Evolutionary conservation across 257 asterid genomes (phyloP), one percentile per base, ranked within the genome.

Genomic region (Nicotiana paniculata): DNA sequence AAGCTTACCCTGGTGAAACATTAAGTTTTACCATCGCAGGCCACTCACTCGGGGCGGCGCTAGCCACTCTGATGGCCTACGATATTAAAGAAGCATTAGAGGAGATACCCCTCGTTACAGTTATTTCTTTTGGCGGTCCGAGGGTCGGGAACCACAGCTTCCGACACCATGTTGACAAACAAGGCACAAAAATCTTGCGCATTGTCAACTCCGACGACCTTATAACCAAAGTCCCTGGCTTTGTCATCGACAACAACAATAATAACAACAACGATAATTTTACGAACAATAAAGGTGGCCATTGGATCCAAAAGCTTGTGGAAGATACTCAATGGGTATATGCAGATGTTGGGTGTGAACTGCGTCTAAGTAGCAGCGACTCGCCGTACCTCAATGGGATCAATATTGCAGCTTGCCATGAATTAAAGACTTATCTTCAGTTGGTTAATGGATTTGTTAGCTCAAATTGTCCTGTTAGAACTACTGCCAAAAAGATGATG

Each of bases 271-370:
- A 6, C 8, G 17, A 3, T 5, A 39, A n/a, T 51, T 3, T 53
- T 80, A 55, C 76, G 18, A 80, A 77, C 26, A 80, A 77, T 17
- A 88, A 64, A 2, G 15, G 87, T 17, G 72, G 85, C 3, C 86
- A 87, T 0, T 94, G 97, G 97, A 48, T 93, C 0, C 90, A 85
- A 26, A 94, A 87, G 75, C 66, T 88, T 17, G 90, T 90, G 84
- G 94, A 92, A 83, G 93, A 91, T 55, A 85, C 83, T 6, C 95
- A 89, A 84, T 92, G 96, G 97, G 97, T 90, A 28, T 96, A 96
- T 82, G 99, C 98, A 4, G 98, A 96, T 79, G 95, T 96, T 6
- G 99, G 99, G 1, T 90, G 98, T 80, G 99, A 96, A 85, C 95
- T 96, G 30, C 90, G 97, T 85, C 90, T 96, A 66, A 94, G 97